Base-by-base conservation (phyloP, 164 flowering plant genomes). In the Annona squamosa region DNA sequence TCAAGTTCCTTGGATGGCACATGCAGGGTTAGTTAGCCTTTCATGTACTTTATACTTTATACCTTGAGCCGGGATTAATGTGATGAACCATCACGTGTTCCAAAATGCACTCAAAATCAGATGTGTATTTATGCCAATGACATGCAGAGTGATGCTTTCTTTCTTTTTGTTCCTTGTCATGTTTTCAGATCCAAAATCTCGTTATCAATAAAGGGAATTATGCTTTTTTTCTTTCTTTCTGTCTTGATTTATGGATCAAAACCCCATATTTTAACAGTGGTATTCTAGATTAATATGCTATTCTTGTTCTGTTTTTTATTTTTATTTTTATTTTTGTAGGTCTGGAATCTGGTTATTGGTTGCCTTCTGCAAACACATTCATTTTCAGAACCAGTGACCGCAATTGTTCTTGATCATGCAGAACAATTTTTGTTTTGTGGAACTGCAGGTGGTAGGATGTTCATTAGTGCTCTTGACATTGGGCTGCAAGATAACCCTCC, bases 1-100 rank as follows among this genome's bases (percentile, higher is more conserved):
- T 85, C 91, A 52, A 83, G 89, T 82, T 87, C 89, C 47, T 77
- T 82, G 44, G 91, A 87, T 76, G 84, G 86, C 62, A 83, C 85
- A 41, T 86, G 85, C 85, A 87, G 85, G 91, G 91, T 87, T 4
- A 37, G 47, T 52, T 19, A 18, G 68, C 47, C 52, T 12, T 47
- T 56, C 65, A 13, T 41, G 1, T 44, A 1, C 10, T 59, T 57
- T 17, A 46, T 43, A n/a, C 7, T 70, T 19, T 16, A 71, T 2
- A 0, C 63, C 57, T 46, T 41, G 3, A 45, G 48, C 45, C 45
- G 26, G 68, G 37, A 26, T 26, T 26, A 67, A 65, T 66, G 26
- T 48, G 68, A 65, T 65, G 68, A 65, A 46, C 43, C 43, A 65
- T 42, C 9, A 7, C 16, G 16, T 41, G 43, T 65, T 41, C n/a